A percentile compares a stretch with the other conserved stretches of the same genome.
Evolutionary conservation across 768 basidiomycete genomes (phyloP).

Genomic region (Tricholoma matsutake): DNA sequence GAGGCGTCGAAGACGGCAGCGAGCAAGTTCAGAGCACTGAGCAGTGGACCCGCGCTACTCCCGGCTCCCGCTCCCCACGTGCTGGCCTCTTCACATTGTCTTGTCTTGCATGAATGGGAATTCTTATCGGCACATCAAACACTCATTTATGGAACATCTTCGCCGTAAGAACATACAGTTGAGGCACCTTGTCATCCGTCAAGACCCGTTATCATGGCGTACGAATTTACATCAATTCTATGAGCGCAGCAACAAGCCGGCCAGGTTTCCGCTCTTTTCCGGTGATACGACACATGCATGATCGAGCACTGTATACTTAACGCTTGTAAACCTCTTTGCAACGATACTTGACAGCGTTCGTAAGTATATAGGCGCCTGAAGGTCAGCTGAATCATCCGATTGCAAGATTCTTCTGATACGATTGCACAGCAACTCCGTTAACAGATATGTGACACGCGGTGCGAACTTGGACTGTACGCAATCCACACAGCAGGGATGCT

Average conservation of each 20-base stretch:
- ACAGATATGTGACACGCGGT: background rate
- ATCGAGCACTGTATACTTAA: no score
- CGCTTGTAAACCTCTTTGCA: no score
- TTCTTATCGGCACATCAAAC: no score
- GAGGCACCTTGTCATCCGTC: background rate
- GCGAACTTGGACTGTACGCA: background rate
- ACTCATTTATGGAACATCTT: no score
- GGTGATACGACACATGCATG: no score
- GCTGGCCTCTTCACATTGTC: no score
- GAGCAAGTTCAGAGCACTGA: background rate
- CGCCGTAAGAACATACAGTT: no score
- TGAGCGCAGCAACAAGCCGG: no score
- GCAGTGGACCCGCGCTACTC: background rate
- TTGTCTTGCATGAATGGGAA: no score
- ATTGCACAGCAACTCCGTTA: background rate
- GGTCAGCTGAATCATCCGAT: background rate
- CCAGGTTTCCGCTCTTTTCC: background rate
- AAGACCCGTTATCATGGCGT: background rate
- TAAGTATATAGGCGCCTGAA: background rate
- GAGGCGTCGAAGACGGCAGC: slow-evolving; percentile 1
- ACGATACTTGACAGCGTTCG: background rate
- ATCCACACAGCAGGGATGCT: background rate
- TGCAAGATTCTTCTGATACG: background rate
- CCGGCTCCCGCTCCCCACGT: background rate
- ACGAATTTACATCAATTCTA: background rate